phyloP scores from a whole-genome alignment of 768 basidiomycete genomes.

The Lyophyllum semitale region DNA sequence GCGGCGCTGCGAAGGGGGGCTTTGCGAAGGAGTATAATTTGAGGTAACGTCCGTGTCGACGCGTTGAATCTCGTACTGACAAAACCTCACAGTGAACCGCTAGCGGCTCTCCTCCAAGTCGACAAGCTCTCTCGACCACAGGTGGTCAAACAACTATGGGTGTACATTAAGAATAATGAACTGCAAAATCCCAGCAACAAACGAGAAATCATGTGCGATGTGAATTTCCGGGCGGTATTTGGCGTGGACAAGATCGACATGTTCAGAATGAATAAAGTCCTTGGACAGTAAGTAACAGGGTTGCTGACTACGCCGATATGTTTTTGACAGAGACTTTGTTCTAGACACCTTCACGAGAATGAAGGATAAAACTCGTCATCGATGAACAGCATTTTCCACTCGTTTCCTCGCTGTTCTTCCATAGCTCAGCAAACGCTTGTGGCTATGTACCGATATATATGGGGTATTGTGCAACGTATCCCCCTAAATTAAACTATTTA shows the following conservation, averaged over 20 bases:
- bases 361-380: conserved; percentile 15
- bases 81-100: conserved; percentile 54
- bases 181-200: conserved; percentile 86
- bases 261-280: conserved; percentile 93
- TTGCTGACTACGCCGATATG: not conserved
- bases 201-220: conserved; percentile 86
- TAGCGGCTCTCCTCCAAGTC: conserved; percentile 68
- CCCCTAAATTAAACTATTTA: conserved; percentile 10
- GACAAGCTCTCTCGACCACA: conserved; percentile 82
- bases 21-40: conserved; percentile 77
- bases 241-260: conserved; percentile 82
- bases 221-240: conserved; percentile 71
- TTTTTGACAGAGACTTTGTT: not conserved
- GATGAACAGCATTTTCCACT: not conserved
- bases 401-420: not conserved
- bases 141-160: conserved; percentile 90
- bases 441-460: conserved; percentile 7
- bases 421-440: not conserved
- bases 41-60: conserved; percentile 45
- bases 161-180: conserved; percentile 78
- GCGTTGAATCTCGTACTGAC: conserved; percentile 9
- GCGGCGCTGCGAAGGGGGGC: conserved; percentile 63
- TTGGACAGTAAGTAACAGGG: conserved; percentile 64
- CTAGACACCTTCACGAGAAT: conserved; percentile 39
- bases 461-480: too few relatives aligned